These are phyloP conservation scores for Ophiognomonia clavigignenti-juglandacearum DNA, from an alignment of 2,329 filamentous ascomycete species.

Conservation along the genomic window DNA sequence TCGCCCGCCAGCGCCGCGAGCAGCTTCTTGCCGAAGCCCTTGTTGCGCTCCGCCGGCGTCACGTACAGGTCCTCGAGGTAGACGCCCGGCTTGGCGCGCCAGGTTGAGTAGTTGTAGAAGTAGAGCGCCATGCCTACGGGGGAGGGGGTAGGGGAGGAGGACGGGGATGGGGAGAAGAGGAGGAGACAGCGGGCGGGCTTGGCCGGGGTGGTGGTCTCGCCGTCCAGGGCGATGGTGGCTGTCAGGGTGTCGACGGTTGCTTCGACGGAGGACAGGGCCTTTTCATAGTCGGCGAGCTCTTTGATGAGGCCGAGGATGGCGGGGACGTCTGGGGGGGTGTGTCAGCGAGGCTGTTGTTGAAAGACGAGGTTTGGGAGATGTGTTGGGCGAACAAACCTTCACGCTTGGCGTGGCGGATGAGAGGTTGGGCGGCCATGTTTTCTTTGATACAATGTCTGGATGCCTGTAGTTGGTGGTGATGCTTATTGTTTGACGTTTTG, in stretches of 20 bases:
- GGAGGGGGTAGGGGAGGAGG: constrained; percentile 33
- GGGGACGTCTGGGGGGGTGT: constrained; percentile 59
- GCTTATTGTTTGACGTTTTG: background rate
- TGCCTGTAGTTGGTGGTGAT: background rate
- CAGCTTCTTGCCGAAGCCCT: constrained; percentile 75
- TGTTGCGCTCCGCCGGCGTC: constrained; percentile 60
- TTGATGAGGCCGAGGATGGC: constrained; percentile 77
- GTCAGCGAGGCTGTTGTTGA: constrained; percentile 7
- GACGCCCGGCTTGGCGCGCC: constrained; percentile 81
- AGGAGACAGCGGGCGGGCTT: constrained; percentile 74
- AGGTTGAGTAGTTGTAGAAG: constrained; percentile 95
- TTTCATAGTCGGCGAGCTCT: constrained; percentile 84
- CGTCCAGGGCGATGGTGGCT: constrained; percentile 70
- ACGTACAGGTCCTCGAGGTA: constrained; percentile 96
- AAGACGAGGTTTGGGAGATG: background rate
- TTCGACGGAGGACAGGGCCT: constrained; percentile 67
- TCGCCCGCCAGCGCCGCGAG: constrained; percentile 75
- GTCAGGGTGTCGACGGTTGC: constrained; percentile 72
- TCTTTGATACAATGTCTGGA: constrained; percentile 15
- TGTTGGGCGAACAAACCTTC: constrained; percentile 40
- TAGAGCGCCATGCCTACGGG: constrained; percentile 78
- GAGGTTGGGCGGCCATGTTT: constrained; percentile 28
- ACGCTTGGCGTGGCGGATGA: constrained; percentile 53
- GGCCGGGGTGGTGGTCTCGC: constrained; percentile 48
- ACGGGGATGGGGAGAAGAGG: constrained; percentile 44